Conservation (phyloP, 2,329 filamentous ascomycete genomes). For the Albophoma yamanashiensis region DNA sequence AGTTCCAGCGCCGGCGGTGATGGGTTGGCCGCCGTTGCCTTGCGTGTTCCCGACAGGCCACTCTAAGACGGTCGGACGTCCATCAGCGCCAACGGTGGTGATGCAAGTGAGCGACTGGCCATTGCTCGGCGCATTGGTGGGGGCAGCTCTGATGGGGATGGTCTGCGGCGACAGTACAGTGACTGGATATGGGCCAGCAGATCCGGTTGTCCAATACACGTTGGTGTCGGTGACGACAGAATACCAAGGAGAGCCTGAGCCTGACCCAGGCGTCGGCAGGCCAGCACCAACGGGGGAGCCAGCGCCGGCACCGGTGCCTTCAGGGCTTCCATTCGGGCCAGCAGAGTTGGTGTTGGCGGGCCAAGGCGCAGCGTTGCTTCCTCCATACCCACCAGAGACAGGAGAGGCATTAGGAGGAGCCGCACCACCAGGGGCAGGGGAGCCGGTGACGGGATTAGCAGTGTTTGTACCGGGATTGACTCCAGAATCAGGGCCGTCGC, state of each 20-base stretch:
- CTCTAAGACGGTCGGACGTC: slow-evolving; percentile 15
- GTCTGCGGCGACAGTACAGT: slow-evolving; percentile 12
- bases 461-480: slow-evolving; percentile 3
- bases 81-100: slow-evolving; percentile 11
- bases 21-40: slow-evolving; percentile 6
- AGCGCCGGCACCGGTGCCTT: slow-evolving; percentile 1
- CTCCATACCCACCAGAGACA: slow-evolving; percentile 5
- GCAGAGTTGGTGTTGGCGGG: slow-evolving; percentile 6
- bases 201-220: slow-evolving; percentile 9
- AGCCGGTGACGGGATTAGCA: slow-evolving; percentile 4
- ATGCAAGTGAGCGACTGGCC: slow-evolving; percentile 7
- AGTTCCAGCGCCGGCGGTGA: slow-evolving; percentile 3
- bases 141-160: slow-evolving; percentile 6
- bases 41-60: slow-evolving; percentile 3
- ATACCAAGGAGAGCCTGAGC: slow-evolving; percentile 2
- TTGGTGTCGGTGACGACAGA: slow-evolving; percentile 13
- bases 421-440: slow-evolving; percentile 6
- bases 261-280: background rate
- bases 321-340: slow-evolving; percentile 6
- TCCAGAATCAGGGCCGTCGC: slow-evolving; percentile 6
- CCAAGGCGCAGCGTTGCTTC: slow-evolving; percentile 5
- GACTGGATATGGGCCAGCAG: slow-evolving; percentile 8
- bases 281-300: background rate
- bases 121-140: background rate
- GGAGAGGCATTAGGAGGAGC: slow-evolving; percentile 6